Evolutionary conservation across 305 asterid genomes (phyloP).

Genomic region (Ajuga reptans): DNA sequence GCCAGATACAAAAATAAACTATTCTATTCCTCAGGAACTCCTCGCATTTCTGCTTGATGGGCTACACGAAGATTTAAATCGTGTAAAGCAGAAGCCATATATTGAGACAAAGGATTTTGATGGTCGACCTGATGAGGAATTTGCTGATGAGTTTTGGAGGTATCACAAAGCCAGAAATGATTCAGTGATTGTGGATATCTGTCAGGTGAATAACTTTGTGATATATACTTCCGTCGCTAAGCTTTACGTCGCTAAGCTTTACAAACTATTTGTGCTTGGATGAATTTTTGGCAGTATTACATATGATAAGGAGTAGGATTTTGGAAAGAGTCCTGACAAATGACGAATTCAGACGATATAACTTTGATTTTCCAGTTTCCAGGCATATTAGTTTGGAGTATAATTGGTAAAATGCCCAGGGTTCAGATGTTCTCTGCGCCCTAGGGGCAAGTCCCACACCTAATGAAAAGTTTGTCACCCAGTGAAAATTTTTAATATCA

Average conservation of each 20-base stretch:
- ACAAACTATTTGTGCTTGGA: not conserved
- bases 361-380: not conserved
- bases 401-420: not conserved
- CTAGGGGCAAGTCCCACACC: not conserved
- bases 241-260: not conserved
- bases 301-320: not conserved
- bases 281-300: not conserved
- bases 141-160: conserved; percentile 91
- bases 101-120: conserved; percentile 76
- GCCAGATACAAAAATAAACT: not conserved
- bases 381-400: not conserved
- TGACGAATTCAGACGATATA: not conserved
- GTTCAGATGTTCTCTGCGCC: not conserved
- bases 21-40: conserved; percentile 52
- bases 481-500: not conserved
- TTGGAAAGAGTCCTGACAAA: not conserved
- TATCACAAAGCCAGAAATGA: conserved; percentile 89
- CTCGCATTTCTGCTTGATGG: conserved; percentile 96
- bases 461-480: not conserved
- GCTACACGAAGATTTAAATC: conserved; percentile 90
- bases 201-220: conserved; percentile 54
- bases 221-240: no score
- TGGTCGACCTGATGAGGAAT: conserved; percentile 71
- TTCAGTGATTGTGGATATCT: conserved; percentile 80
- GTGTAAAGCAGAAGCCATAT: conserved; percentile 88